A percentile compares a stretch with the other conserved stretches of the same genome.
These are phyloP conservation scores for Pezicula radicicola DNA, from an alignment of 2,329 filamentous ascomycete genomes.

Conservation along the genomic window DNA sequence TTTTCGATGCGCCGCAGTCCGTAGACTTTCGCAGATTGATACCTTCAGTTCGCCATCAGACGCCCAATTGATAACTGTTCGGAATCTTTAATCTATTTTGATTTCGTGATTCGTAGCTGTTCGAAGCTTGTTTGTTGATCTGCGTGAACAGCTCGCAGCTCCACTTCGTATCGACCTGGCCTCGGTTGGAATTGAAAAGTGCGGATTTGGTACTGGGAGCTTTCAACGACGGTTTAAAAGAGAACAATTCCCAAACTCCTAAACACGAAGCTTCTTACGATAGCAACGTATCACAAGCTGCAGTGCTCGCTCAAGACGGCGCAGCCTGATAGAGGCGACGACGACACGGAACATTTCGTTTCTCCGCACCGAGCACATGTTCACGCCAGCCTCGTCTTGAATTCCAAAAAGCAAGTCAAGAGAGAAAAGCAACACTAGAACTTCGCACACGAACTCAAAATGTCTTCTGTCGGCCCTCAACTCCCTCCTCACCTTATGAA, in stretches of 20 bases:
- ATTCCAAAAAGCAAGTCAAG: constrained; percentile 3
- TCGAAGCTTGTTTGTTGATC: neutral
- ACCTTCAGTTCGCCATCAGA: constrained; percentile 17
- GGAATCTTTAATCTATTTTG: neutral
- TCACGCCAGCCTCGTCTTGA: neutral
- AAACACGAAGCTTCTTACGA: neutral
- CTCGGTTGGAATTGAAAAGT: neutral
- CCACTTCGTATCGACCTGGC: neutral
- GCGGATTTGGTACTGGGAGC: neutral
- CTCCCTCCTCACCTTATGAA: constrained; percentile 66
- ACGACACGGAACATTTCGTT: neutral
- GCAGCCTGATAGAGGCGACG: neutral
- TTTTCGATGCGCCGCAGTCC: constrained; percentile 23
- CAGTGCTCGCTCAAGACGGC: neutral
- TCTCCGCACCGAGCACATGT: neutral
- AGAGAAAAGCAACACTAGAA: neutral
- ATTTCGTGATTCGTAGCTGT: constrained; percentile 5
- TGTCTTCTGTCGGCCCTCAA: constrained; percentile 56
- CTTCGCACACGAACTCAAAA: constrained; percentile 7
- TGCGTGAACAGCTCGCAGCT: neutral
- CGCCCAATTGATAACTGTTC: neutral
- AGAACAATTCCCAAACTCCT: neutral
- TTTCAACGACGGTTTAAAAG: neutral
- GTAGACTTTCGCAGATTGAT: constrained; percentile 15
- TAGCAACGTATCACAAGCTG: too few relatives aligned